Percentiles rank a stretch among this genome's conserved stretches.
phyloP scores from a whole-genome alignment of 345 rosid species.

The Pseudoturritis turrita region DNA sequence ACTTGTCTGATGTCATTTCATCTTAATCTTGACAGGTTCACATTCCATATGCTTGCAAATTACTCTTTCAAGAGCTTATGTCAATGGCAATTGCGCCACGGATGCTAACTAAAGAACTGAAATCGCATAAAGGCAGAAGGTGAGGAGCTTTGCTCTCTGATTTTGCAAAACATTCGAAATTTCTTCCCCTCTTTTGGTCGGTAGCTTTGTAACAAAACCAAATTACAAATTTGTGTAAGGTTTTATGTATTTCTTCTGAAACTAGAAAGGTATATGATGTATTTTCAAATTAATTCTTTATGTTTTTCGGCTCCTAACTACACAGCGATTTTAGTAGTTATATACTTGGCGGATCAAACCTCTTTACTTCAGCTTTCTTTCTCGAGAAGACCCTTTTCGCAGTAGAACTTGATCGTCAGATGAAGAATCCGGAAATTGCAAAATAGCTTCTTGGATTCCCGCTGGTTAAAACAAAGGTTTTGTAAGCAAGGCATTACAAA shows the following conservation, averaged over 20 bases:
- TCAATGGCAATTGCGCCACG: constrained; percentile 99
- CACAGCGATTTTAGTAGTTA: too few species aligned
- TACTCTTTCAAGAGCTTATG: constrained; percentile 98
- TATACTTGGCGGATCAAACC: too few species aligned
- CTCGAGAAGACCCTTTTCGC: too few species aligned
- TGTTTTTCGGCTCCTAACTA: too few species aligned
- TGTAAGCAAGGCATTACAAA: too few species aligned
- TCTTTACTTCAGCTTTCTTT: too few species aligned
- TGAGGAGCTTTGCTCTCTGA: constrained; percentile 40
- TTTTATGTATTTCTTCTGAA: background rate
- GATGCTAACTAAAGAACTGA: constrained; percentile 73
- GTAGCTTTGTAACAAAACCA: background rate
- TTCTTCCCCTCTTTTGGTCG: background rate
- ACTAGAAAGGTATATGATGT: too few species aligned
- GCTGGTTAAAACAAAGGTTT: too few species aligned
- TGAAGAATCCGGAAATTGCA: too few species aligned
- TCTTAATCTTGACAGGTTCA: constrained; percentile 49
- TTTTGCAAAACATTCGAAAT: background rate
- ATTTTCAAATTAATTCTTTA: too few species aligned
- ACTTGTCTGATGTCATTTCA: constrained; percentile 7
- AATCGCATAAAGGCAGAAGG: constrained; percentile 50
- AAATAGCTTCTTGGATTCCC: too few species aligned
- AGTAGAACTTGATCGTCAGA: too few species aligned
- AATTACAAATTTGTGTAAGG: background rate
- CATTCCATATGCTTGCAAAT: constrained; percentile 90